Evolutionary conservation across 208 protist genomes (phyloP).

Genomic region (Acanthamoeba divionensis): DNA sequence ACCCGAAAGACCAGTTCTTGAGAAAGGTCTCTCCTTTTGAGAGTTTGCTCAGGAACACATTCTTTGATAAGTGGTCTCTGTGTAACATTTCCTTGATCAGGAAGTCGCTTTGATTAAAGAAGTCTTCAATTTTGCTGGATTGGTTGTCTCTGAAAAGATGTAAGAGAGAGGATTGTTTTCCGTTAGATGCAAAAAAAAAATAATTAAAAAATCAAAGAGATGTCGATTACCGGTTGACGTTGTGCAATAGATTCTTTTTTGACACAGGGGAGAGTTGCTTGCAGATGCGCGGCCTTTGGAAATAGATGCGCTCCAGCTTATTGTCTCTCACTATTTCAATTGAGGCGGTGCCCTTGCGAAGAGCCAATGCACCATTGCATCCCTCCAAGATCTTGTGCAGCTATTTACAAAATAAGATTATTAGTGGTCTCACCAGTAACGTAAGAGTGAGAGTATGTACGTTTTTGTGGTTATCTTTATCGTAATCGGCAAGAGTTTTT

Average conservation of each 20-base stretch:
- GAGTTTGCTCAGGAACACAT: not conserved
- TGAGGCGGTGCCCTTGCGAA: not conserved
- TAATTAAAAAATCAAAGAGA: not conserved
- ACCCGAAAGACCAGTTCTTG: slow-evolving; percentile 6
- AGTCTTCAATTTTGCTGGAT: slow-evolving; percentile 45
- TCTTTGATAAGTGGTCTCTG: not conserved
- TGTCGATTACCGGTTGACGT: slow-evolving; percentile 19
- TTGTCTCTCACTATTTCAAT: slow-evolving; percentile 52
- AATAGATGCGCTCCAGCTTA: slow-evolving; percentile 62
- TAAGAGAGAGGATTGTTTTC: no score
- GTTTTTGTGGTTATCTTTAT: slow-evolving; percentile 27
- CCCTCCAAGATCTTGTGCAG: not conserved
- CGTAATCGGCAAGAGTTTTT: slow-evolving; percentile 13
- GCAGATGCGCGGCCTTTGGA: slow-evolving; percentile 52
- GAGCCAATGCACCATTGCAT: not conserved
- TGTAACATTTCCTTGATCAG: slow-evolving; percentile 35
- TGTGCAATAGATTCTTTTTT: slow-evolving; percentile 19
- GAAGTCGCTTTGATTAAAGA: not conserved
- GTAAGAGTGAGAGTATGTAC: not conserved
- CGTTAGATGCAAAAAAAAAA: no score
- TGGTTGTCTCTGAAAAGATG: slow-evolving; percentile 21
- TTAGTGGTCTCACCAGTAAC: not conserved
- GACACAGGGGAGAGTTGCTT: not conserved
- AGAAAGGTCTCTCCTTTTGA: not conserved
- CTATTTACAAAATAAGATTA: not conserved